A percentile compares a stretch with the other conserved stretches of the same genome.
phyloP scores from a whole-genome alignment of 331 rosid species.

The Rhamnella rubrinervis region DNA sequence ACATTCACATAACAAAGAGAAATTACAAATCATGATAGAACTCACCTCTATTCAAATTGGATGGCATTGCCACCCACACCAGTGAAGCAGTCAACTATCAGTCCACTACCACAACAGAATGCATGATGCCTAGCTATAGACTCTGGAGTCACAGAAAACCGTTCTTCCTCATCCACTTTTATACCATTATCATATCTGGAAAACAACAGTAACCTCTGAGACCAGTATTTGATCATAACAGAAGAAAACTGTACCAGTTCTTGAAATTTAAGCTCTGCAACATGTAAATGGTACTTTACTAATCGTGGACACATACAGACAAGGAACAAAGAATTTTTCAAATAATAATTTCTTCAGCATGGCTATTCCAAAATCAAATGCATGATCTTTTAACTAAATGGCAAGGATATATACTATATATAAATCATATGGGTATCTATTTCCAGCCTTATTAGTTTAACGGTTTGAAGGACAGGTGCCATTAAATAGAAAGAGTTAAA shows the following conservation, averaged over 20 bases:
- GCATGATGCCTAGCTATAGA: conserved; percentile 80
- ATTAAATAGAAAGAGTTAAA: too few species aligned
- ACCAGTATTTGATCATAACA: conserved; percentile 73
- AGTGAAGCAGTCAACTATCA: conserved; percentile 70
- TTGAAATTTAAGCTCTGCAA: conserved; percentile 47
- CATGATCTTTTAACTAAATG: background rate
- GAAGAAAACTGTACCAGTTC: conserved; percentile 49
- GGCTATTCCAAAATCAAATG: background rate
- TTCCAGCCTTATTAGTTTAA: too few species aligned
- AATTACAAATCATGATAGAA: background rate
- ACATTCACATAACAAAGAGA: background rate
- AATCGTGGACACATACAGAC: background rate
- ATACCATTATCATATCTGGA: conserved; percentile 85
- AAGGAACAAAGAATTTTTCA: background rate
- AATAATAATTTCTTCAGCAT: too few species aligned
- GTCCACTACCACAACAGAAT: conserved; percentile 61
- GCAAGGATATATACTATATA: background rate
- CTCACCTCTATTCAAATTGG: conserved; percentile 72
- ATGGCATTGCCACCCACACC: conserved; percentile 98
- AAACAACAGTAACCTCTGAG: conserved; percentile 77
- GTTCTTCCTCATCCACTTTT: conserved; percentile 92
- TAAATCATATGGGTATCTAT: too few species aligned
- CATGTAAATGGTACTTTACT: conserved; percentile 18
- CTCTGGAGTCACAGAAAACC: conserved; percentile 99
- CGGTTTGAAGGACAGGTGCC: too few species aligned